These are phyloP conservation scores for Tuctoria greenei DNA, from an alignment of 176 grass and related monocot genomes.

Conservation along the genomic window DNA sequence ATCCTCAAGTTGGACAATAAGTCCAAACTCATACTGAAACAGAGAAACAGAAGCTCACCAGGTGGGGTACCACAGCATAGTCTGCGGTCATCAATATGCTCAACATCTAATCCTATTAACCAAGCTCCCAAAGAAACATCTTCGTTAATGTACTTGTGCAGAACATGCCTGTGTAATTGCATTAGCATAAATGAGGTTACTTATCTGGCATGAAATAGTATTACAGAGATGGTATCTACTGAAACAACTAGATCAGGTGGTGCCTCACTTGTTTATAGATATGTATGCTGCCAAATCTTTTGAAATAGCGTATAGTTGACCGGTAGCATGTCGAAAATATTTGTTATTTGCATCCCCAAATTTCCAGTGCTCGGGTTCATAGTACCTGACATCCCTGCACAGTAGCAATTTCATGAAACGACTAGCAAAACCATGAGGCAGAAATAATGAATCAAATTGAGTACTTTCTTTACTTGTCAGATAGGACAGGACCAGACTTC, in stretches of 20 bases:
- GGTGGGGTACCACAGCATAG: constrained; percentile 86
- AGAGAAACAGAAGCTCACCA: constrained; percentile 37
- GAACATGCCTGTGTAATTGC: constrained; percentile 54
- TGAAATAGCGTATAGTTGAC: constrained; percentile 88
- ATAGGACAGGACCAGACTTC: constrained; percentile 84
- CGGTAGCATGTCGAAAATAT: constrained; percentile 90
- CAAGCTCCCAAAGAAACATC: constrained; percentile 90
- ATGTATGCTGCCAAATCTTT: constrained; percentile 89
- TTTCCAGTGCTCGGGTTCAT: constrained; percentile 97
- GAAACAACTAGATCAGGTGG: not conserved
- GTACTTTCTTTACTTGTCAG: constrained; percentile 54
- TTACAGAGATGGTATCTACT: not conserved
- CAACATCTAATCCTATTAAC: constrained; percentile 84
- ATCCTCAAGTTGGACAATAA: not conserved
- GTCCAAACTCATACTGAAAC: not conserved
- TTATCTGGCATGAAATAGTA: not conserved
- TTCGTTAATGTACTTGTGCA: constrained; percentile 86
- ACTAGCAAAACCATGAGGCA: not conserved
- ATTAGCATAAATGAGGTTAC: constrained; percentile 14
- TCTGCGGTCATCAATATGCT: constrained; percentile 84
- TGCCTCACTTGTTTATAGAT: constrained; percentile 77
- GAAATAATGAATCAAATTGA: not conserved
- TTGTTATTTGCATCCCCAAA: constrained; percentile 80
- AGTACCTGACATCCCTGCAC: constrained; percentile 68
- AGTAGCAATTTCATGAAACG: constrained; percentile 6